Percentiles rank a stretch among this genome's conserved stretches.
Conservation (phyloP, 371 early-diverging fungal genomes). For the Actinomortierella wolfii region DNA sequence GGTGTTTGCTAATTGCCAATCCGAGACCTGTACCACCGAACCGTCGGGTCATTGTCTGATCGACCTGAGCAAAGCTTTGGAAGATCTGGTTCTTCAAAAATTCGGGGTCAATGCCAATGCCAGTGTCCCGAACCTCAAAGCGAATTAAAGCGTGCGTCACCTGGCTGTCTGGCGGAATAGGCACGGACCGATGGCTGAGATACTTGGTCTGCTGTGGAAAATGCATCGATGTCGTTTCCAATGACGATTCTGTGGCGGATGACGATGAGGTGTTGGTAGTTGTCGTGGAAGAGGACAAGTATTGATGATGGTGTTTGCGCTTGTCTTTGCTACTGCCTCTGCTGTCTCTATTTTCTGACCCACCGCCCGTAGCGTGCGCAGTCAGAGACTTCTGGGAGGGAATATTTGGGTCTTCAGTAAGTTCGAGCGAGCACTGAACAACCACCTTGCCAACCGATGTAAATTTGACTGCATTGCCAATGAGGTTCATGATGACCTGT, state of each 20-base stretch:
- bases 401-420: not conserved
- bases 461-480: constrained; percentile 48
- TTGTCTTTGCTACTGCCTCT: not conserved
- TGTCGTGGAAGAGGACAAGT: not conserved
- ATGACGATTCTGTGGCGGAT: not conserved
- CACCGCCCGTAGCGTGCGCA: too few species aligned
- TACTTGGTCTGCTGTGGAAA: not conserved
- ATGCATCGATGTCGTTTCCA: not conserved
- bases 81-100: constrained; percentile 47
- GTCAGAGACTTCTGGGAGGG: not conserved
- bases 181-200: constrained; percentile 4
- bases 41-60: constrained; percentile 47
- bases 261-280: not conserved
- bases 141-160: constrained; percentile 18
- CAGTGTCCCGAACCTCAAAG: constrained; percentile 38
- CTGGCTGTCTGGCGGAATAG: constrained; percentile 18
- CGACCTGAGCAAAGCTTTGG: constrained; percentile 50
- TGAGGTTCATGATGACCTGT: constrained; percentile 46
- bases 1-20: constrained; percentile 49
- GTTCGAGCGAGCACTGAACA: constrained; percentile 11
- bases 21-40: constrained; percentile 49
- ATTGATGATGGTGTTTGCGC: too few species aligned
- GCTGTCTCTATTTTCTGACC: constrained; percentile 1
- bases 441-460: constrained; percentile 37
- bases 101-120: constrained; percentile 45